phyloP scores from a whole-genome alignment of 352 stramenopile species.

The Globisporangium takayamanum region DNA sequence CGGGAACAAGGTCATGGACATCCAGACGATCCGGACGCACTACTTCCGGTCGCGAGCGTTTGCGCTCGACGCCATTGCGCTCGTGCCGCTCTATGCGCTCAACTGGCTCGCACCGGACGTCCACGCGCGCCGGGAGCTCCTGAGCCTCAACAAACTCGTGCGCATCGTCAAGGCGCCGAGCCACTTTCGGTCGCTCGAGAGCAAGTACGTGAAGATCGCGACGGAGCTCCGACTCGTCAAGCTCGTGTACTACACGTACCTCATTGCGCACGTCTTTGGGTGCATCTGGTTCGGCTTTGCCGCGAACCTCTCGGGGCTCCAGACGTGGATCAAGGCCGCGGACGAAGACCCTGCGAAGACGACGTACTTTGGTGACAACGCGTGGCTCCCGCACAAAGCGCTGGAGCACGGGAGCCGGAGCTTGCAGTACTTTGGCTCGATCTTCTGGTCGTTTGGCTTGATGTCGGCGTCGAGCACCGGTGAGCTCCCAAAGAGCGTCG shows the following conservation, averaged over 20 bases:
- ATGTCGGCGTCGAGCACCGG: slow-evolving; percentile 52
- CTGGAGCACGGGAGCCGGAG: slow-evolving; percentile 19
- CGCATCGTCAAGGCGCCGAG: slow-evolving; percentile 40
- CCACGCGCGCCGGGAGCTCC: slow-evolving; percentile 21
- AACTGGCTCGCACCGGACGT: slow-evolving; percentile 21
- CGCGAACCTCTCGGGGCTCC: slow-evolving; percentile 33
- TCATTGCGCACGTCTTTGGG: slow-evolving; percentile 45
- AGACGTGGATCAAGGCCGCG: slow-evolving; percentile 11
- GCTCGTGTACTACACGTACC: slow-evolving; percentile 51
- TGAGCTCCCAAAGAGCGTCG: slow-evolving; percentile 37
- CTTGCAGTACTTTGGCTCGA: slow-evolving; percentile 38
- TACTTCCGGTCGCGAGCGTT: slow-evolving; percentile 41
- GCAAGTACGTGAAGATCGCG: slow-evolving; percentile 46
- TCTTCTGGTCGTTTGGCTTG: slow-evolving; percentile 53
- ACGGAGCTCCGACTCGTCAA: slow-evolving; percentile 43
- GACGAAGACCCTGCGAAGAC: background rate
- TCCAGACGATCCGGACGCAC: slow-evolving; percentile 26
- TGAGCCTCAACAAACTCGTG: slow-evolving; percentile 57
- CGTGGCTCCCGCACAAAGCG: slow-evolving; percentile 21
- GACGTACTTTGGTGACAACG: slow-evolving; percentile 22
- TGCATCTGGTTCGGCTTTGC: slow-evolving; percentile 62
- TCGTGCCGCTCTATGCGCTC: slow-evolving; percentile 37
- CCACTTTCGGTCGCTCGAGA: slow-evolving; percentile 39
- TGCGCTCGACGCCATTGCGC: slow-evolving; percentile 31
- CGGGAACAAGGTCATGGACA: slow-evolving; percentile 60